Base-by-base conservation (phyloP, 2,329 filamentous ascomycete genomes). In the Amesomyces nigricolor region DNA sequence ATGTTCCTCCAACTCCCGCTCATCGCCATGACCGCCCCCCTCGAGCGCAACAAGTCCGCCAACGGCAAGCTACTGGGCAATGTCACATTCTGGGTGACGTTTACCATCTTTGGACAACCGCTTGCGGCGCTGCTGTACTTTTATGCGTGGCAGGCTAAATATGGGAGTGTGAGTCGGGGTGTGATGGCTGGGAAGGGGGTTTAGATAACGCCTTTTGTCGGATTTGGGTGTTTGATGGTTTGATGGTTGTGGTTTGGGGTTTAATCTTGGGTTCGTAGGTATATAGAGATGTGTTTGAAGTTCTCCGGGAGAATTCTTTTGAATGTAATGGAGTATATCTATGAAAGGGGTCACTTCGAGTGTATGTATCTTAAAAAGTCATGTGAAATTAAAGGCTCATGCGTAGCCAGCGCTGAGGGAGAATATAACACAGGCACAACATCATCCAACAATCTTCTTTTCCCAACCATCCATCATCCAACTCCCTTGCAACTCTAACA, bases 141-240 rank as follows among this genome's bases (percentile, higher is more conserved):
- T 71, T 97, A 97, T 69, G 91, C 91, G 1, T 99, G 94, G 92
- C 92, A 97, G 73, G 90, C 90, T 53, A 97, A 97, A 75, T 96
- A 96, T 68, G 94, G 94, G 11, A 91, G 86, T 65, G 86, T 91
- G 19, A 89, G 81, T 62, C 76, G 73, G 62, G 39, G 22, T 26
- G 6, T 54, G 8, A 17, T 54, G 56, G 42, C 47, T 16, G 35
- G 42, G 44, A 42, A 22, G 11, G 44, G 9, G 32, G 44, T 43
- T 13, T 47, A 38, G 38, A 54, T 26, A 6, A 5, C 22, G 4
- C 6, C 22, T 26, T 26, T 26, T 26, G 48, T 2, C 60, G 59
- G 22, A 26, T 53, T 53, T 51, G 17, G 52, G 38, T 49, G 38
- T 47, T 40, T 58, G 38, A 43, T 49, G 6, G 6, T 26, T 26